Evolutionary conservation across 2,329 filamentous ascomycete genomes (phyloP), one percentile per base, ranked within the genome.

Genomic region (Nigrospora oryzae): DNA sequence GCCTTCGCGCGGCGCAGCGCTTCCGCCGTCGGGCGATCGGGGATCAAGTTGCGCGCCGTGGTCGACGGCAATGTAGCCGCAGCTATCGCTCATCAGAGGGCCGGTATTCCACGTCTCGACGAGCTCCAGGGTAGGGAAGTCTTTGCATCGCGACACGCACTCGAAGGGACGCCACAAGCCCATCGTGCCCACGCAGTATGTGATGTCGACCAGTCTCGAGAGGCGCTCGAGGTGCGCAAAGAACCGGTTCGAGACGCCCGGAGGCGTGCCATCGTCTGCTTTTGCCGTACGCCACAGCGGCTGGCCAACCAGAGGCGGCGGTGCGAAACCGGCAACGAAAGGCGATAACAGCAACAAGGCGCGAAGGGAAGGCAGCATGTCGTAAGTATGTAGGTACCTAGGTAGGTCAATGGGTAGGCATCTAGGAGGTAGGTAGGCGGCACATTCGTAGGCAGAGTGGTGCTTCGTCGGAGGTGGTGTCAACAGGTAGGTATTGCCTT

Each of bases 41-140:
- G 40, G 49, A 23, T 47, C 48, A 33, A 56, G 52, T 15, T 48
- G 51, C n/a, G 52, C 50, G 16, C 63, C 63, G 58, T 94, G 86
- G 50, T 93, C 90, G n/a, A 97, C 69, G 0, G 87, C 90, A 46
- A 97, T 82, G 65, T 95, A 98, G 49, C 93, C 93, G 63, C 89
- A 96, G 53, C 87, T 94, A 64, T 97, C 93, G 49, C 84, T 86
- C 57, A 96, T 73, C 30, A 96, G 70, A 11, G 84, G 74, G 0
- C 93, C 93, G 0, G 93, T 96, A 59, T 94, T 90, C 86, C 89
- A 98, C 11, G 89, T 87, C 63, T 76, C 82, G 47, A 93, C 72
- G 31, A 98, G 75, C 50, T 88, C 83, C 53, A 97, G 82, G 3
- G 74, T 71, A 1, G 86, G 80, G 51, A 97, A 96, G 46, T 96